Evolutionary conservation across 306 rosid genomes (phyloP).

Genomic region (Myrica gale): DNA sequence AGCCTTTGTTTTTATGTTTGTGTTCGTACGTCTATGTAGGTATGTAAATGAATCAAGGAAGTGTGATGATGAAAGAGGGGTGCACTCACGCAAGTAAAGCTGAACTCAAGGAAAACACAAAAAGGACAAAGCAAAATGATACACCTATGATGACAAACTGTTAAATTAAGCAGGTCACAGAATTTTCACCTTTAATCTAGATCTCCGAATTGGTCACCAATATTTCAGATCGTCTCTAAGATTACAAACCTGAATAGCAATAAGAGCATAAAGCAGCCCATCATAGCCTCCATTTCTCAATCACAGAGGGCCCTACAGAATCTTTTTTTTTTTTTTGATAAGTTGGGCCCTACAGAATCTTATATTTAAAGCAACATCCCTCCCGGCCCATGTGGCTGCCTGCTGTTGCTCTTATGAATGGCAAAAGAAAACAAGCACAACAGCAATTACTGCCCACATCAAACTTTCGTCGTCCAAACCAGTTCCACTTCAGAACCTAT

Average conservation of each 20-base stretch:
- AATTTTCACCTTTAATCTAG: background rate
- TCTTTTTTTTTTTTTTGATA: no score
- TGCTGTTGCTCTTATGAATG: background rate
- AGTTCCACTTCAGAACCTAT: background rate
- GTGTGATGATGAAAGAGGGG: background rate
- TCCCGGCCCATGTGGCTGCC: background rate
- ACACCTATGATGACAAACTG: background rate
- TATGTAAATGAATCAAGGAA: background rate
- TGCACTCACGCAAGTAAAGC: background rate
- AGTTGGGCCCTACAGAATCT: background rate
- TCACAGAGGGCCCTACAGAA: background rate
- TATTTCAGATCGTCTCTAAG: background rate
- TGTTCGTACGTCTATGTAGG: no score
- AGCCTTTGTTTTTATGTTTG: no score
- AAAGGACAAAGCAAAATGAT: background rate
- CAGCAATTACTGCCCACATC: background rate
- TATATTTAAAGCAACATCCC: background rate
- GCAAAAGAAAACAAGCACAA: background rate
- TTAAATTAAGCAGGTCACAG: background rate
- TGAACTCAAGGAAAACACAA: background rate
- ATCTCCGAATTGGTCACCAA: constrained; percentile 2
- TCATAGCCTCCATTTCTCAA: background rate
- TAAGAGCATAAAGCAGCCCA: background rate
- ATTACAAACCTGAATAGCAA: background rate
- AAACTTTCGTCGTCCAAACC: background rate